phyloP scores from a whole-genome alignment of 192 early-diverging fungal genomes.

The Obelidium mucronatum region DNA sequence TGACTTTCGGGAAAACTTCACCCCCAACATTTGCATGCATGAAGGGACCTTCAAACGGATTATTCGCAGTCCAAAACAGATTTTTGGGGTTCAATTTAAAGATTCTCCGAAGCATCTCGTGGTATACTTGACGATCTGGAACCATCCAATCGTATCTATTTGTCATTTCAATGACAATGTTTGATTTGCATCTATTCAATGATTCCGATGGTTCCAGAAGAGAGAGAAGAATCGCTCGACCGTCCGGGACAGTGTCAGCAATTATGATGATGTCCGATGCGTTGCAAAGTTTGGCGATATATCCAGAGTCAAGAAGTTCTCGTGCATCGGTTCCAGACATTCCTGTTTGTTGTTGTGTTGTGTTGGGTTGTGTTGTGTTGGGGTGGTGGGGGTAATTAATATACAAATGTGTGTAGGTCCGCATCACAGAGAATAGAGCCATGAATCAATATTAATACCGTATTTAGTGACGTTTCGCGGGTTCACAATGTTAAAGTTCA shows the following conservation, averaged over 20 bases:
- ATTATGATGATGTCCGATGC: constrained; percentile 1
- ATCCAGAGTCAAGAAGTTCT: neutral
- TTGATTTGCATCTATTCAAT: neutral
- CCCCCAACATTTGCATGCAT: neutral
- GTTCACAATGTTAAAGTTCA: constrained; percentile 10
- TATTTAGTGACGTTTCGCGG: neutral
- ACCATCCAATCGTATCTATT: constrained; percentile 25
- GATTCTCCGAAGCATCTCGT: neutral
- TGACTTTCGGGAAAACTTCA: neutral
- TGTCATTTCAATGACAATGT: constrained; percentile 18
- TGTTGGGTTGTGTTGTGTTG: neutral
- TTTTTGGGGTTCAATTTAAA: neutral
- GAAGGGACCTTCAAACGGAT: constrained; percentile 5
- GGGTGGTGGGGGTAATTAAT: neutral
- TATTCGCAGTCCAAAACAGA: constrained; percentile 14
- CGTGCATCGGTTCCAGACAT: neutral
- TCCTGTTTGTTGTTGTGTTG: too few species aligned
- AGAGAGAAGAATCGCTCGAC: neutral
- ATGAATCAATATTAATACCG: neutral
- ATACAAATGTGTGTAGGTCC: neutral
- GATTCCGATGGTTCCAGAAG: neutral
- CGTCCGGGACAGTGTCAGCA: constrained; percentile 12
- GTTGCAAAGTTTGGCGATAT: neutral
- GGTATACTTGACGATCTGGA: constrained; percentile 1
- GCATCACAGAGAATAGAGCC: too few species aligned